These are phyloP conservation scores for Leccinum arenicola DNA, from an alignment of 768 basidiomycete genomes.

Conservation along the genomic window DNA sequence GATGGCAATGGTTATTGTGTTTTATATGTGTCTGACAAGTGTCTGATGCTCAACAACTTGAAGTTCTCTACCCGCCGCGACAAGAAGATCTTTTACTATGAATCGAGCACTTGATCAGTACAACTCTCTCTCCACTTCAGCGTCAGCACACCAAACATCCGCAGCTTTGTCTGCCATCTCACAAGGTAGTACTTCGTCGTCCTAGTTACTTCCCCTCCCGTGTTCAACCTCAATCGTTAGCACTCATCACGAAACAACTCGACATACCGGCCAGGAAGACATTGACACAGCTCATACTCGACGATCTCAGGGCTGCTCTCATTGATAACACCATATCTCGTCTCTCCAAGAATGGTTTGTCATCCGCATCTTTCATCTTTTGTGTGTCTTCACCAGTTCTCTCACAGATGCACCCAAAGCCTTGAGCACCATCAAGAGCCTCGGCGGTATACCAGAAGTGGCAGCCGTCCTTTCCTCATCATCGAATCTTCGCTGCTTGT, in stretches of 20 bases:
- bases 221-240: slow-evolving; percentile 12
- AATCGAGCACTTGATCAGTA: slow-evolving; percentile 17
- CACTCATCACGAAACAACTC: slow-evolving; percentile 17
- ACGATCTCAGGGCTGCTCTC: slow-evolving; percentile 48
- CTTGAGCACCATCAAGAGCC: slow-evolving; percentile 67
- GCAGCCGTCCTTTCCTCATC: slow-evolving; percentile 57
- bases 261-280: slow-evolving; percentile 46
- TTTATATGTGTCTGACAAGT: not conserved
- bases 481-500: slow-evolving; percentile 54
- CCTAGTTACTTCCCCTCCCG: slow-evolving; percentile 3
- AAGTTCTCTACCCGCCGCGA: too few relatives aligned
- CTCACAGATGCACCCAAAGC: slow-evolving; percentile 63
- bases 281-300: slow-evolving; percentile 57
- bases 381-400: not conserved
- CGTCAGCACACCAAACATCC: slow-evolving; percentile 8
- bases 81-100: slow-evolving; percentile 6
- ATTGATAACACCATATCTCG: slow-evolving; percentile 42
- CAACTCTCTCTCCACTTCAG: slow-evolving; percentile 12
- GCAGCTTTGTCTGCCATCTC: slow-evolving; percentile 15
- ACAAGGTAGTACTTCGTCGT: slow-evolving; percentile 16
- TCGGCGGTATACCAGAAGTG: slow-evolving; percentile 69
- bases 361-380: not conserved
- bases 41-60: too few relatives aligned
- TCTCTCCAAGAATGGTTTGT: slow-evolving; percentile 55
- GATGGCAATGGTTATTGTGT: not conserved